Evolutionary conservation across 1,284 basidiomycete genomes (phyloP).

Genomic region (Flammula alnicola): DNA sequence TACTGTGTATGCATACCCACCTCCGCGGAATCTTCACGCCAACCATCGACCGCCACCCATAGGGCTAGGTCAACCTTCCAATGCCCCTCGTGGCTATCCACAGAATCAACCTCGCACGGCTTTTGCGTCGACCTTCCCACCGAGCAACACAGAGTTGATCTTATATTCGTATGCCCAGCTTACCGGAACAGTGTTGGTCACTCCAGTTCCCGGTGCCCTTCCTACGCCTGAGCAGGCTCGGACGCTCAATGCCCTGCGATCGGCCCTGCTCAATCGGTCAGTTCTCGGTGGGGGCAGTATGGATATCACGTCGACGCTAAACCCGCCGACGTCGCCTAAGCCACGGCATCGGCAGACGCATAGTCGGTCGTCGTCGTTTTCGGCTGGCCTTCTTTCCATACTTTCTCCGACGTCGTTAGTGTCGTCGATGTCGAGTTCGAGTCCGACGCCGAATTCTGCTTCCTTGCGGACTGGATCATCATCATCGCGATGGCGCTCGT

Average conservation of each 20-base stretch:
- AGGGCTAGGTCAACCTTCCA: conserved; percentile 48
- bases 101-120: conserved; percentile 38
- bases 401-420: conserved; percentile 46
- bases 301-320: conserved; percentile 64
- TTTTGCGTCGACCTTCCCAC: conserved; percentile 46
- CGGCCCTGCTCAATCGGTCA: conserved; percentile 51
- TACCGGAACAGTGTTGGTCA: conserved; percentile 55
- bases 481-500: conserved; percentile 15
- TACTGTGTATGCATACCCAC: conserved; percentile 38
- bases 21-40: conserved; percentile 27
- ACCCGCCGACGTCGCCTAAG: conserved; percentile 28
- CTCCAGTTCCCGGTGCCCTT: conserved; percentile 36
- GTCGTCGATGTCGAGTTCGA: conserved; percentile 21
- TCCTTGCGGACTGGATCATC: conserved; percentile 7
- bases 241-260: conserved; percentile 50
- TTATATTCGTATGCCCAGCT: conserved; percentile 89
- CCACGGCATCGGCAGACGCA: conserved; percentile 44
- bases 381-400: conserved; percentile 58
- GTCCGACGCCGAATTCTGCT: conserved; percentile 12
- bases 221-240: conserved; percentile 45
- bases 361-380: conserved; percentile 56
- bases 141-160: conserved; percentile 67
- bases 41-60: conserved; percentile 40
- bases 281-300: conserved; percentile 76
- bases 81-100: conserved; percentile 21